phyloP scores from a whole-genome alignment of 2,329 filamentous ascomycete species.

The Xylariaceae sp. region DNA sequence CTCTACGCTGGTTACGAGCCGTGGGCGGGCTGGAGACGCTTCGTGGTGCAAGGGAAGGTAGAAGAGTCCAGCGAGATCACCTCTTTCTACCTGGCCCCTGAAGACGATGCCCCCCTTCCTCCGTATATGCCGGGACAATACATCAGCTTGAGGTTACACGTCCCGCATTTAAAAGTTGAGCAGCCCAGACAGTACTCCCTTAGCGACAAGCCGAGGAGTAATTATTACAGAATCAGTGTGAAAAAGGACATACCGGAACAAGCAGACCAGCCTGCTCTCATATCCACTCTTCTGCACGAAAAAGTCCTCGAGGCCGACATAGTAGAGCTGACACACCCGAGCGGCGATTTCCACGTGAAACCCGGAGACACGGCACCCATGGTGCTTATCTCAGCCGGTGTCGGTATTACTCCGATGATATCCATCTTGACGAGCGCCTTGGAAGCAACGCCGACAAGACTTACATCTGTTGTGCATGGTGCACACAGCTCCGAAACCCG shows the following conservation, averaged over 20 bases:
- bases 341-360: conserved; percentile 61
- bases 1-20: conserved; percentile 50
- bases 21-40: conserved; percentile 49
- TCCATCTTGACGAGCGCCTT: conserved; percentile 55
- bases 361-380: conserved; percentile 48
- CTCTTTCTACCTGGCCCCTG: conserved; percentile 66
- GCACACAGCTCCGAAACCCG: conserved; percentile 47
- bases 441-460: conserved; percentile 34
- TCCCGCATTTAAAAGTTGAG: conserved; percentile 58
- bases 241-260: conserved; percentile 54
- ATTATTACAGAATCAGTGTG: conserved; percentile 69
- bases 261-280: conserved; percentile 40
- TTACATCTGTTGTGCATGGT: conserved; percentile 61
- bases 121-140: conserved; percentile 69
- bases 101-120: conserved; percentile 55
- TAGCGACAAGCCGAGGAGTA: conserved; percentile 50
- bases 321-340: conserved; percentile 52
- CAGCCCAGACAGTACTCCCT: conserved; percentile 76
- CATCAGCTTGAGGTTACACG: conserved; percentile 59
- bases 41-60: conserved; percentile 57
- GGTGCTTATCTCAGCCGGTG: conserved; percentile 64
- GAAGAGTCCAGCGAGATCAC: conserved; percentile 58
- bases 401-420: conserved; percentile 64
- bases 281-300: conserved; percentile 52
- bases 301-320: conserved; percentile 47